Conservation (phyloP, 2,329 filamentous ascomycete genomes). For the Calonectria leucothoes region DNA sequence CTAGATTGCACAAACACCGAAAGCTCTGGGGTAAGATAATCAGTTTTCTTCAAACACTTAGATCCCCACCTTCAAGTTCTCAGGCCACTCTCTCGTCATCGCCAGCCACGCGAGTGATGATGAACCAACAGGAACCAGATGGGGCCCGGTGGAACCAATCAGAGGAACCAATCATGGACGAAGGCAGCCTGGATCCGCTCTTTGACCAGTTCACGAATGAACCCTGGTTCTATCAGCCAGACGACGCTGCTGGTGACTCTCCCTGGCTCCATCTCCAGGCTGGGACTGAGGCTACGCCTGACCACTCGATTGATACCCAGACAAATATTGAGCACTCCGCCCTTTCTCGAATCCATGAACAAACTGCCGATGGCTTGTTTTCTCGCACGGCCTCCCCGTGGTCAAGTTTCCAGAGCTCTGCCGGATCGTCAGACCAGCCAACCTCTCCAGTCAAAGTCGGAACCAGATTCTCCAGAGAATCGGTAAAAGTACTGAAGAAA, state of each 20-base stretch:
- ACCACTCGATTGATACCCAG: not conserved
- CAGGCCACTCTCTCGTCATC: not conserved
- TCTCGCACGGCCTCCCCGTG: not conserved
- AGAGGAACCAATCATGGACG: not conserved
- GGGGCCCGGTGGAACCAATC: not conserved
- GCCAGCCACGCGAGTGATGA: not conserved
- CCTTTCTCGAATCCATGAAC: not conserved
- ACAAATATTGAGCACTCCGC: not conserved
- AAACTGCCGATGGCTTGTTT: not conserved
- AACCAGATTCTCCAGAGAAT: conserved; percentile 27
- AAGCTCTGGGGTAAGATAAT: not conserved
- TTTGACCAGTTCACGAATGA: not conserved
- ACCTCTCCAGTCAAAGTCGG: conserved; percentile 18
- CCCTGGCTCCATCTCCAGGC: not conserved
- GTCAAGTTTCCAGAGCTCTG: not conserved
- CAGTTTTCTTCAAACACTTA: not conserved
- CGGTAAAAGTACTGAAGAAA: conserved; percentile 29
- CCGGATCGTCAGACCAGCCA: not conserved
- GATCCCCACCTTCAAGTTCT: not conserved
- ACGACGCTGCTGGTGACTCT: not conserved
- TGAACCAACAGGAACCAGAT: not conserved
- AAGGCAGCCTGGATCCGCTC: not conserved
- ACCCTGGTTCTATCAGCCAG: not conserved
- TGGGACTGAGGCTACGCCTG: not conserved
- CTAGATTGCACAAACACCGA: not conserved